Percentiles rank a stretch among this genome's conserved stretches.
Evolutionary conservation across 2,329 filamentous ascomycete genomes (phyloP).

Genomic region (Phoma sp.): DNA sequence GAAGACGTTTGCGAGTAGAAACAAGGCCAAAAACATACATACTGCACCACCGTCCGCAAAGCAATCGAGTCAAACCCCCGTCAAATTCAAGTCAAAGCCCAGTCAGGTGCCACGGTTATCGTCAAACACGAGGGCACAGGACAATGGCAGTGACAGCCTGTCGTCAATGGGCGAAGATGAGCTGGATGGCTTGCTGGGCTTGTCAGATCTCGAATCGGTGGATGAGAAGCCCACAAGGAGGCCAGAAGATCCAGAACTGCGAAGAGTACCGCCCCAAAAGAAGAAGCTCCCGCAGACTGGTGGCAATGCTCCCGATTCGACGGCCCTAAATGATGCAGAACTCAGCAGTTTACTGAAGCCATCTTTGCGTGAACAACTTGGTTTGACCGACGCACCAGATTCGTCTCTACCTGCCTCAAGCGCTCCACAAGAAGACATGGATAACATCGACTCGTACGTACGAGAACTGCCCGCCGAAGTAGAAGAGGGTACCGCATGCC

Average conservation of each 20-base stretch:
- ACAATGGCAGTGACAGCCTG: neutral
- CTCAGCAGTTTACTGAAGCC: constrained; percentile 4
- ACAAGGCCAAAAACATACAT: constrained; percentile 22
- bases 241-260: constrained; percentile 6
- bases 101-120: neutral
- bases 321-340: neutral
- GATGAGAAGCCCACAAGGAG: neutral
- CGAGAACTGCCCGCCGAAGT: constrained; percentile 24
- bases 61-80: constrained; percentile 1
- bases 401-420: constrained; percentile 29
- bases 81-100: neutral
- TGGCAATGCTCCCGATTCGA: neutral
- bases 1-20: constrained; percentile 6
- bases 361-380: constrained; percentile 26
- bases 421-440: constrained; percentile 23
- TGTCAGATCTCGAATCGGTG: neutral
- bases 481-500: constrained; percentile 57
- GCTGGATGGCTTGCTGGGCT: neutral
- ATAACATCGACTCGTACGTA: constrained; percentile 27
- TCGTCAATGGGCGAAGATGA: neutral
- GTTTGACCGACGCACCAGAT: constrained; percentile 1
- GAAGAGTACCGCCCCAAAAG: neutral
- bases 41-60: neutral
- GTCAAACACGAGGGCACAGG: neutral
- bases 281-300: neutral